Conservation (phyloP, 108 stramenopile genomes). For the Skeletonema potamos region DNA sequence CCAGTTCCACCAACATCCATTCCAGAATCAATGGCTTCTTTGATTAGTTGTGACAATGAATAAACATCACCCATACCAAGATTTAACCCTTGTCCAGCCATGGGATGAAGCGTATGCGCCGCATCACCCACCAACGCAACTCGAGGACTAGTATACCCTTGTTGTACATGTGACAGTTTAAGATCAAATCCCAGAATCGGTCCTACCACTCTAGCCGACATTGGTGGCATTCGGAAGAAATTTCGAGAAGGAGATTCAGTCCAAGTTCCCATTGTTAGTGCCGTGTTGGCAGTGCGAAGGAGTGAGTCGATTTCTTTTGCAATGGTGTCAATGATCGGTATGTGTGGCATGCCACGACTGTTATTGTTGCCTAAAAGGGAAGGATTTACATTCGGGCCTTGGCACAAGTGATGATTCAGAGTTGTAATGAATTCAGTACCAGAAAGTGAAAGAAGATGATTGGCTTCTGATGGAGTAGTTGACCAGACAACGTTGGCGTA, state of each 20-base stretch:
- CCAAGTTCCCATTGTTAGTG: constrained; percentile 53
- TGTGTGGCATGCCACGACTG: constrained; percentile 1
- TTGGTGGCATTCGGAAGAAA: constrained; percentile 50
- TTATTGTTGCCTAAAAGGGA: constrained; percentile 15
- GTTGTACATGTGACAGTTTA: constrained; percentile 30
- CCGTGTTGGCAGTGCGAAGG: constrained; percentile 40
- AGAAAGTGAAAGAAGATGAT: constrained; percentile 38
- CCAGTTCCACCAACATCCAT: constrained; percentile 65
- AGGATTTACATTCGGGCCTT: constrained; percentile 63
- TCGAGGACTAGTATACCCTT: constrained; percentile 44
- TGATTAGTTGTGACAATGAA: constrained; percentile 49
- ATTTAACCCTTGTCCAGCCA: constrained; percentile 98
- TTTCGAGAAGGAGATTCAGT: constrained; percentile 56
- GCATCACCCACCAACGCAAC: constrained; percentile 92
- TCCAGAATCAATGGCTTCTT: constrained; percentile 63
- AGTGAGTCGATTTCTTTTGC: constrained; percentile 44
- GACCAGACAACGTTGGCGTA: constrained; percentile 90
- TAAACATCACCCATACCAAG: constrained; percentile 90
- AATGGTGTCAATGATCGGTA: constrained; percentile 17
- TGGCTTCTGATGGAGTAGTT: constrained; percentile 62
- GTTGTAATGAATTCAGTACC: constrained; percentile 37
- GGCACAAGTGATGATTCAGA: constrained; percentile 61
- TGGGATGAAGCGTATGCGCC: constrained; percentile 96
- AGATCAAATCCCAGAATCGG: constrained; percentile 46
- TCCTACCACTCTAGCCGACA: constrained; percentile 31